These are phyloP conservation scores for Alternaria hordeiaustralica DNA, from an alignment of 2,329 filamentous ascomycete genomes.

Conservation along the genomic window DNA sequence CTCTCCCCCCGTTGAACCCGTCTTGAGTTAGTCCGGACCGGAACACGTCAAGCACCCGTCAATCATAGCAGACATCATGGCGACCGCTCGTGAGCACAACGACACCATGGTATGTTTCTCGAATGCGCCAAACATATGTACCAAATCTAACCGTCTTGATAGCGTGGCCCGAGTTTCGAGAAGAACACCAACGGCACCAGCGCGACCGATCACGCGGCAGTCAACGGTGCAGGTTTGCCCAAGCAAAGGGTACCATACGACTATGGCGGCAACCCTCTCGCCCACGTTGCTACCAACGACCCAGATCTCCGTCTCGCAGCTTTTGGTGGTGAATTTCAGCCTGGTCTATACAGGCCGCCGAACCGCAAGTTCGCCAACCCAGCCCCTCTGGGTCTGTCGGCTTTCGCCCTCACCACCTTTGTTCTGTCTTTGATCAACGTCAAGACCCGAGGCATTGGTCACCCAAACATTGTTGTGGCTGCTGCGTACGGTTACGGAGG, in stretches of 20 bases:
- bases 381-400: conserved; percentile 65
- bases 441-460: conserved; percentile 50
- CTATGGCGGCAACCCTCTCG: conserved; percentile 60
- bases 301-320: conserved; percentile 54
- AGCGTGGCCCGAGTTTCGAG: conserved; percentile 32
- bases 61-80: conserved; percentile 43
- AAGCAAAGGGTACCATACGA: conserved; percentile 56
- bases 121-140: not conserved
- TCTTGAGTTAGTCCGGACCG: not conserved
- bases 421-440: conserved; percentile 61
- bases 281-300: conserved; percentile 58
- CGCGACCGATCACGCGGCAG: conserved; percentile 49
- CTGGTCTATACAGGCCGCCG: conserved; percentile 55
- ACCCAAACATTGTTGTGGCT: conserved; percentile 57
- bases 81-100: conserved; percentile 50
- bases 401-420: conserved; percentile 71
- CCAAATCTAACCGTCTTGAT: conserved; percentile 13
- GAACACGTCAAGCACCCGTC: not conserved
- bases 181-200: conserved; percentile 42
- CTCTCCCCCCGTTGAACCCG: conserved; percentile 6
- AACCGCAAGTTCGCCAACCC: conserved; percentile 63
- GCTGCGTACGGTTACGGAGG: conserved; percentile 59
- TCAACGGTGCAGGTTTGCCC: conserved; percentile 31
- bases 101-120: conserved; percentile 34
- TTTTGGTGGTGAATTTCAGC: conserved; percentile 61